phyloP scores from a whole-genome alignment of 345 rosid genomes.

The Noccaea caerulescens region DNA sequence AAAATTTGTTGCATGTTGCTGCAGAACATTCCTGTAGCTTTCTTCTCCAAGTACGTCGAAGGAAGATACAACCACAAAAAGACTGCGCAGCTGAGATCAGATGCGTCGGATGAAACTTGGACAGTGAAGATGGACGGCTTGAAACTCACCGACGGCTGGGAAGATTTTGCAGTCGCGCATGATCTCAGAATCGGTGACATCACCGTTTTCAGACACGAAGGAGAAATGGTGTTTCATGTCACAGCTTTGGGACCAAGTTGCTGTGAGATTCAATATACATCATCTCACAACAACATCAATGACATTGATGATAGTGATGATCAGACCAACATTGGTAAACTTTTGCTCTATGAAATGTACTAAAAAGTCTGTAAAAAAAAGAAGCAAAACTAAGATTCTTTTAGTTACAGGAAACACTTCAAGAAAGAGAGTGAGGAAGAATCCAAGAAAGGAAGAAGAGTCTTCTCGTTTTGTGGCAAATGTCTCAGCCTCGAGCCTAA shows the following conservation, averaged over 20 bases:
- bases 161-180: conserved; percentile 36
- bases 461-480: conserved; percentile 22
- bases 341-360: not conserved
- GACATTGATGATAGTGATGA: not conserved
- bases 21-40: conserved; percentile 39
- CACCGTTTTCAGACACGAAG: conserved; percentile 31
- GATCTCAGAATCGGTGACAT: conserved; percentile 38
- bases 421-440: conserved; percentile 30
- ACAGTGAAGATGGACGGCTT: conserved; percentile 34
- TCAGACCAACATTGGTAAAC: conserved; percentile 20
- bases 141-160: conserved; percentile 35
- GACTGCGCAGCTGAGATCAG: conserved; percentile 34
- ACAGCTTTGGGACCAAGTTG: conserved; percentile 39
- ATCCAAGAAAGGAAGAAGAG: not conserved
- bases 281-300: conserved; percentile 11
- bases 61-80: conserved; percentile 29
- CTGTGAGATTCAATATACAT: conserved; percentile 33
- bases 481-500: conserved; percentile 22
- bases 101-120: conserved; percentile 23
- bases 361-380: not conserved
- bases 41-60: conserved; percentile 24
- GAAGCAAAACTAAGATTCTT: not conserved
- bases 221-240: conserved; percentile 40
- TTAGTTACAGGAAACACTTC: conserved; percentile 14
- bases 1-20: conserved; percentile 2